Evolutionary conservation across 805 yeast genomes (phyloP), one percentile per base, ranked within the genome.

Genomic region (Saccharomycopsis fodiens): DNA sequence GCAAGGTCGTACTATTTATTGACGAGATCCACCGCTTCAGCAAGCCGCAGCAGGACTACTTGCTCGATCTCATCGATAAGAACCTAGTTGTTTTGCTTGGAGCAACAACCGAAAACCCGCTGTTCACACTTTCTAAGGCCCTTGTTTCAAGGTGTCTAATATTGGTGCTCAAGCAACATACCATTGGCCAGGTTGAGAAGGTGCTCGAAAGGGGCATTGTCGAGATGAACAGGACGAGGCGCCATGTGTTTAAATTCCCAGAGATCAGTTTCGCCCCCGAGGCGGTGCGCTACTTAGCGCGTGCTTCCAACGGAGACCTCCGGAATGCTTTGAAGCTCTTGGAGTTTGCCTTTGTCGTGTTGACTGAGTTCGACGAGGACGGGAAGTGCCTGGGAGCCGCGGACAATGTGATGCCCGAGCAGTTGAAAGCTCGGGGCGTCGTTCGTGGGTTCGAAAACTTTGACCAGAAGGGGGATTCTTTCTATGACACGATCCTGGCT

Each of bases 21-120:
- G 98, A 93, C 63, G 98, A 93, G 59, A 83, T 93, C 32, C 98
- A 93, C 59, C 65, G 98, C 27, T 88, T 87, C 59, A 79, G 79
- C 53, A 82, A 83, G 50, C 69, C 79, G 0, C 98, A 93, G 57
- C 98, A 93, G 60, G 97, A 93, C 61, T 73, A 80, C 39, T 74
- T 94, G 39, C 65, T 93, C 34, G 93, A 95, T 0, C 79, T 77
- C 51, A 82, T 91, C 1, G 99, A 93, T 59, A 67, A 75, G 23
- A 97, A 97, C 2, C 78, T 78, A 44, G 77, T 89, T 37, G 77
- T 79, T 1, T 69, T 93, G 36, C 78, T 91, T 42, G 98, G 98
- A 3, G 97, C 97, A n/a, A 93, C 98, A 0, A 89, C 97, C 0
- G 98, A 93, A 59, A 93, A 93, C 59, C 96, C 97, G 3, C 78